Base-by-base conservation (phyloP, 306 rosid species). In the Dicorynia guianensis region DNA sequence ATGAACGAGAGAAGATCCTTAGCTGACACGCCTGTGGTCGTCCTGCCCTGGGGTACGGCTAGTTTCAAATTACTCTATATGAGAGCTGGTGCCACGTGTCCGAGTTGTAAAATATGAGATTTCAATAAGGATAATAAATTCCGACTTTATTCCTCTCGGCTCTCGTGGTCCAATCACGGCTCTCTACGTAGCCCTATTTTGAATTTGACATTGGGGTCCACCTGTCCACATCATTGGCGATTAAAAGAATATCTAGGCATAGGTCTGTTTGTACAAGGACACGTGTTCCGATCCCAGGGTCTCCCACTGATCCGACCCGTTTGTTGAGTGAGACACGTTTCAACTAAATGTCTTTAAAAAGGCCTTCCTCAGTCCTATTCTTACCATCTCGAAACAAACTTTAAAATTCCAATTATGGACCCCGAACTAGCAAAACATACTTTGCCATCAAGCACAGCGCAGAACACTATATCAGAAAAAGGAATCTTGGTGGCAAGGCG, bases 21-120 rank as follows among this genome's bases (percentile, higher is more conserved):
- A 64, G 68, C 73, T 59, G 83, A 80, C 83, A 82, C 85, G 87
- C 79, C 76, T 77, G 74, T 69, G 79, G 76, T 73, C 64, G 76
- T 46, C 8, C 9, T 18, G 68, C 47, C 34, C 33, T 33, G 60
- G 60, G 59, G 58, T 5, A 15, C 60, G 67, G 36, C 48, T 69
- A 6, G 12, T 70, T 53, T 80, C 63, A 36, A 54, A 11, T 20
- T 33, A 15, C 47, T 1, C 30, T 2, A 25, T 25, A 25, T 1
- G 1, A 25, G 30, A 25, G 30, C 2, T 25, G 30, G 30, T 25
- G 30, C 2, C 30, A 25, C 30, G 30, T 25, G 30, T 25, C 30
- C 30, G 3, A 11, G 1, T 44, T 33, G 3, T 40, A 5, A 65
- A 38, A 54, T 57, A 33, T 56, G 5, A 70, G 50, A 62, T 50